Percentiles rank a stretch among this genome's conserved stretches.
phyloP scores from a whole-genome alignment of 345 rosid species.

The Cochlearia excelsa region DNA sequence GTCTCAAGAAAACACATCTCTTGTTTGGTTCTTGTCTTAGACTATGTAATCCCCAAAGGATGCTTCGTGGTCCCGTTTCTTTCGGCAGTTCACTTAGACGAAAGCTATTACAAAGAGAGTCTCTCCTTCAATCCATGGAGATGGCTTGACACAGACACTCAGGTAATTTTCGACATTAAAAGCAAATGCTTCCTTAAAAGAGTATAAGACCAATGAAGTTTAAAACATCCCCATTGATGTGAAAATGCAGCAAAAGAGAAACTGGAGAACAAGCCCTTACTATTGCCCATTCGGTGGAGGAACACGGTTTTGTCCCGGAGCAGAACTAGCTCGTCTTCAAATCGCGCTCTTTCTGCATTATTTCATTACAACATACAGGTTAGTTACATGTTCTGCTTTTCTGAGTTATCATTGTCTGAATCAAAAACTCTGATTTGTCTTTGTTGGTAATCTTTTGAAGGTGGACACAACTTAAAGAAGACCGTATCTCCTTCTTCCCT shows the following conservation, averaged over 20 bases:
- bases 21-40: conserved; percentile 38
- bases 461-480: conserved; percentile 76
- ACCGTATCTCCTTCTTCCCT: conserved; percentile 74
- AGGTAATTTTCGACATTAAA: conserved; percentile 37
- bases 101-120: conserved; percentile 52
- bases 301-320: conserved; percentile 83
- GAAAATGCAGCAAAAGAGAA: conserved; percentile 64
- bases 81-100: conserved; percentile 81
- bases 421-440: conserved; percentile 6
- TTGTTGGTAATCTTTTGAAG: conserved; percentile 27
- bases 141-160: conserved; percentile 73
- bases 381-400: conserved; percentile 2
- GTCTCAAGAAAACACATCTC: background rate
- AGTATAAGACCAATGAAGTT: background rate
- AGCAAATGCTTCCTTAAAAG: background rate
- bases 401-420: conserved; percentile 9
- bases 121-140: conserved; percentile 75
- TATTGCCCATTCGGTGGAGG: conserved; percentile 86
- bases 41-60: conserved; percentile 76
- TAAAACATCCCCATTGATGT: background rate
- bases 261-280: conserved; percentile 69
- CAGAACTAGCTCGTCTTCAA: conserved; percentile 86
- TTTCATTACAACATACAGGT: conserved; percentile 61
- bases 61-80: conserved; percentile 80
- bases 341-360: conserved; percentile 77